Base-by-base conservation (phyloP, 73 alveolate species). In the Blepharisma japonicum region DNA sequence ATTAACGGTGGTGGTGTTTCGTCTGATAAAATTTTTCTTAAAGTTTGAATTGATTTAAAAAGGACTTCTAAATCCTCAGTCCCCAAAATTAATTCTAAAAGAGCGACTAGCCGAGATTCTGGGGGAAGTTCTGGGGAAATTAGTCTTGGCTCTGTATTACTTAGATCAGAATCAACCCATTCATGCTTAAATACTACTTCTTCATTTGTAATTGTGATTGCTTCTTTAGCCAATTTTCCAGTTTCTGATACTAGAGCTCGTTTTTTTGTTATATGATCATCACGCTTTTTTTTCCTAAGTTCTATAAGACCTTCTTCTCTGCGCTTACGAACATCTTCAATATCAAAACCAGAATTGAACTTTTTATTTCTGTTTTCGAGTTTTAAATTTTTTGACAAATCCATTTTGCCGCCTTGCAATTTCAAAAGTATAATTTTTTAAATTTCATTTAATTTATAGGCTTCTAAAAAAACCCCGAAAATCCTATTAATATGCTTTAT, bases 1-100 rank as follows among this genome's bases (percentile, higher is more conserved):
- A 93, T 92, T 47, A 95, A 93, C 0, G 99, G 99, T 18, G 99
- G 80, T 2, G 23, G n/a, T n/a, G 45, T 7, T 9, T 87, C 96
- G 23, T 80, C 68, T 9, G 98, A 90, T 66, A 96, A 90, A 71
- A 96, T 79, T 89, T 96, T 95, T 83, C 99, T 95, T 71, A 96
- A 81, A 9, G 98, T 98, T 55, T 70, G 66, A 45, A 47, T 47
- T 70, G 77, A 11, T 18, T 70, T n/a, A 70, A 38, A 25, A 45
- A 45, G 80, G 61, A 39, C 46, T 25, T 25, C 21, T n/a, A 70
- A 18, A 39, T 70, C 80, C 4, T 70, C 80, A 25, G 61, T 0
- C 11, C 1, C 4, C 9, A 7, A 25, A 5, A 70, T 70, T 9
- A 7, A 18, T n/a, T 23, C 80, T 7, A 70, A 9, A 9, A 70